Base-by-base conservation (phyloP, 331 rosid genomes). In the Spiraea crenata region DNA sequence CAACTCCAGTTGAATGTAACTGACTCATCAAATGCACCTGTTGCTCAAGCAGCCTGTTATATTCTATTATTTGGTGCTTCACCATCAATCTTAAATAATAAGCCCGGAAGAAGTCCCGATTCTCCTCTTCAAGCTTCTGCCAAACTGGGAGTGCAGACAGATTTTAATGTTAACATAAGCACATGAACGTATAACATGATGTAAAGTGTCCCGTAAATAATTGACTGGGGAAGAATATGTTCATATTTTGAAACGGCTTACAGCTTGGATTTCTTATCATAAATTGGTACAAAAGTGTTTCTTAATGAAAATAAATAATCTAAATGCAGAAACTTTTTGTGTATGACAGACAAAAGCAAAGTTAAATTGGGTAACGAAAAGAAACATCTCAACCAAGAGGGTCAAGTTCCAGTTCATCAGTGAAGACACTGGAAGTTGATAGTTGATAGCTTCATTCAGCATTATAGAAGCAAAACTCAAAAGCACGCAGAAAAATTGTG, bases 41-140 rank as follows among this genome's bases (percentile, higher is more conserved):
- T 71, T 88, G 87, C 48, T 83, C 86, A 71, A 93, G 85, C 89
- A 93, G 83, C 78, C 84, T 82, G 83, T 93, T 93, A 82, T 85
- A 89, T 72, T 93, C 88, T 17, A 65, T 6, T 46, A 93, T 93
- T 85, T 93, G 99, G 76, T 88, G 82, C 89, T 89, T 89, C 81
- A 93, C 85, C 82, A 82, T 67, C 84, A 93, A 72, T 72, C 99
- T 89, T 77, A 89, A 82, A 81, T 93, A 86, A 79, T 93, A 93
- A 62, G 99, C 95, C 78, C 72, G 82, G 83, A 93, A 93, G 79
- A 93, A 93, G 37, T 93, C 96, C 65, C 71, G 91, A 81, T 93
- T 91, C 79, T 93, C 92, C 76, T 89, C 95, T 80, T 93, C 95
- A 61, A 93, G 99, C 86, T 82, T 91, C 85, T 89, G 95, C 99